Base-by-base conservation (phyloP, 1,284 basidiomycete genomes). In the Neotropicomus parvogracilis region DNA sequence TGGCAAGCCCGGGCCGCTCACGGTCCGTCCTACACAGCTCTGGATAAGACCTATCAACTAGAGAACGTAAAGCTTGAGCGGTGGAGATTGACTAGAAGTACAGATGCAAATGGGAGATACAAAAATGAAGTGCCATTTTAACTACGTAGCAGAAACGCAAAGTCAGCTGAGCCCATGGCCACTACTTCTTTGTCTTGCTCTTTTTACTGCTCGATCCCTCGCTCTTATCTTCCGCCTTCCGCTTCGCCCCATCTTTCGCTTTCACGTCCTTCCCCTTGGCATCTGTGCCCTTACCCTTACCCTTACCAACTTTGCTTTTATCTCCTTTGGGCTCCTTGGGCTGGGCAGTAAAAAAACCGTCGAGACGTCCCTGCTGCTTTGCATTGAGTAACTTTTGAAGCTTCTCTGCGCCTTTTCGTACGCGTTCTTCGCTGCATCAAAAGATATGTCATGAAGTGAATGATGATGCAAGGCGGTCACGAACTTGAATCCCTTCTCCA, bases 401-500 rank as follows among this genome's bases (percentile, higher is more conserved):
- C 64, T 97, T 97, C 46, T 95, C 94, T 6, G 91, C 94, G 14
- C 95, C 94, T 65, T 91, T 95, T 21, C 95, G 84, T 3, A 99
- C 93, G 39, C 95, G 86, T 26, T 99, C 95, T 75, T 99, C 95
- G 58, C 93, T 97, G 63, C 13, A 43, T 4, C 17, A 14, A 48
- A 46, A 29, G 24, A 35, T 27, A 20, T 46, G 20, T 52, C 41
- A 54, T 27, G 11, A 16, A 26, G 39, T 37, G 24, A 41, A 33
- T 33, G 36, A 27, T 6, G 39, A 13, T 3, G 17, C 3, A 16
- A 45, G 34, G 43, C 11, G 17, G 14, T 40, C 37, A 63, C 61
- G 53, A 59, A 95, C 94, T 89, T 95, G 80, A 99, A 99, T 2
- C 97, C 95, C 67, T 98, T 98, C 62, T 98, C 91, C 36, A 74